Evolutionary conservation across 2,329 filamentous ascomycete genomes (phyloP).

Genomic region (Metarhizium brunneum): DNA sequence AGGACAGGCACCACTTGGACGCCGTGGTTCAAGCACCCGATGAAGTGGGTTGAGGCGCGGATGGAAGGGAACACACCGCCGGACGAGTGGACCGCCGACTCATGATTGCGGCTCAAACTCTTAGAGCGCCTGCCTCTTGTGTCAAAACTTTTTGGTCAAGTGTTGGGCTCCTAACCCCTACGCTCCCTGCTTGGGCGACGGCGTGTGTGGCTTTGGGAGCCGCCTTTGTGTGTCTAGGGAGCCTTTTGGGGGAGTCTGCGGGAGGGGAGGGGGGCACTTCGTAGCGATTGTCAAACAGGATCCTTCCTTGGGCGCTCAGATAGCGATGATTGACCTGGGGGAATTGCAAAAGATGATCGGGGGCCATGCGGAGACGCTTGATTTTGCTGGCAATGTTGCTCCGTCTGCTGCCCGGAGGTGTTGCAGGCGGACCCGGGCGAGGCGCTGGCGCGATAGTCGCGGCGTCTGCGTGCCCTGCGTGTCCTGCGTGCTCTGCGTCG

Average conservation of each 20-base stretch:
- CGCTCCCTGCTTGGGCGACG: neutral
- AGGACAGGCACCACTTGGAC: neutral
- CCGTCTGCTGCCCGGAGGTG: neutral
- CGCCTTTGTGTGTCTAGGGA: neutral
- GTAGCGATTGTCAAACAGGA: constrained; percentile 7
- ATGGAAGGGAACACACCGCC: neutral
- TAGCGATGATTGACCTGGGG: constrained; percentile 9
- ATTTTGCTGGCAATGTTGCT: neutral
- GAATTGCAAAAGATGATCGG: constrained; percentile 8
- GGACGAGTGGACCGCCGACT: neutral
- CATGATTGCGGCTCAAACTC: neutral
- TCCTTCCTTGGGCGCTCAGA: constrained; percentile 3
- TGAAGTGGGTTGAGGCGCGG: neutral
- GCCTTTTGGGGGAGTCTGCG: too few relatives aligned
- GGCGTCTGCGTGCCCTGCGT: neutral
- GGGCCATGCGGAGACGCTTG: neutral
- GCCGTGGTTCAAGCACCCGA: neutral
- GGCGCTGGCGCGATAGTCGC: neutral
- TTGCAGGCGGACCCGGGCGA: neutral
- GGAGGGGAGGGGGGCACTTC: neutral
- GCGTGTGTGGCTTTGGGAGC: neutral
- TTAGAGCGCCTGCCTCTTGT: neutral
- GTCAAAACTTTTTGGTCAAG: neutral
- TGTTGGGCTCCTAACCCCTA: neutral
- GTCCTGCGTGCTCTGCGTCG: too few relatives aligned